Evolutionary conservation across 257 asterid genomes (phyloP), one percentile per base, ranked within the genome.

Genomic region (Echium plantagineum): DNA sequence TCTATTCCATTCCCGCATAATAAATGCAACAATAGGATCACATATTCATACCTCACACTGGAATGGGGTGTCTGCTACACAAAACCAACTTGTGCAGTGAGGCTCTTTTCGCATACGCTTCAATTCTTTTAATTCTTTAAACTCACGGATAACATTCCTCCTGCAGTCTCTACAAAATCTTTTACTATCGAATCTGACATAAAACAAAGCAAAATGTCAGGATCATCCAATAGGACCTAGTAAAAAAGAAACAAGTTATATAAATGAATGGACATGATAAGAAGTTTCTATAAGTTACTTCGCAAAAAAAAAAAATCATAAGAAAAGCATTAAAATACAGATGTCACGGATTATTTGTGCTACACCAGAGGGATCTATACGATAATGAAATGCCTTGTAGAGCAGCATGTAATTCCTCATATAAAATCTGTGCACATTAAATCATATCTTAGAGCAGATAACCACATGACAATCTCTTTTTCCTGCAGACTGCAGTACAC

Each of bases 91-190:
- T 63, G 94, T 89, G 78, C 98, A 93, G 47, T 86, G 86, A 62
- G 97, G 80, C 71, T 84, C 89, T 76, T 78, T 86, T 58, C 85
- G 78, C 81, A 80, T 76, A 74, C 98, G 86, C 74, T 86, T 89
- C 61, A 93, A 81, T 66, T 93, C 98, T 81, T 89, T 93, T 67
- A 93, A 82, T 82, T 89, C 97, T 77, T 89, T 93, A 66, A 89
- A 93, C 79, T 93, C 98, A 3, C 98, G 95, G 63, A 93, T 84
- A 56, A 93, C 98, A 71, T 93, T 93, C 78, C 90, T 89, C 75
- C 97, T 74, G 85, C 98, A 93, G 72, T 93, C 98, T 84, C 97
- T 81, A 68, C 98, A 93, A 70, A 93, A 93, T 76, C 97, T 83
- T 80, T 93, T 89, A 87, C 94, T 86, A 64, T 93, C 95, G 66